Percentiles rank a stretch among this genome's conserved stretches.
These are phyloP conservation scores for Crithidia thermophila DNA, from an alignment of 208 protist species.

Conservation along the genomic window DNA sequence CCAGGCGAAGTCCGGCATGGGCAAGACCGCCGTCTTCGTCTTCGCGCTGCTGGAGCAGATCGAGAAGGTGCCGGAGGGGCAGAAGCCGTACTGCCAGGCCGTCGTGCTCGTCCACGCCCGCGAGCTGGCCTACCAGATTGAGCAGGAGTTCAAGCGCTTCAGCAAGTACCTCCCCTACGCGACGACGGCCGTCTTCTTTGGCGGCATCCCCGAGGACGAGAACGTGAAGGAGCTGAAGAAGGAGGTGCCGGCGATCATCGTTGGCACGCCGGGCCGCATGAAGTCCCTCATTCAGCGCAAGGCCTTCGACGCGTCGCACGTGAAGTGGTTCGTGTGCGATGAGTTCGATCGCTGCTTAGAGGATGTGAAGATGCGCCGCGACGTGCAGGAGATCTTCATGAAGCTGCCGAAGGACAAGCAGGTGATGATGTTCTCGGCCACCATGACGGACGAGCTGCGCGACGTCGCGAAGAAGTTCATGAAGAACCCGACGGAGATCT, in stretches of 20 bases:
- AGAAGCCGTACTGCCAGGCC: constrained; percentile 87
- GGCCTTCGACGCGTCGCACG: constrained; percentile 91
- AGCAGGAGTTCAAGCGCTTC: constrained; percentile 98
- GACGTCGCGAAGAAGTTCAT: constrained; percentile 99
- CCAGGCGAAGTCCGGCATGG: constrained; percentile 99
- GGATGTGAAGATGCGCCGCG: constrained; percentile 93
- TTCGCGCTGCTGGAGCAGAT: constrained; percentile 98
- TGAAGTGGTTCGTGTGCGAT: constrained; percentile 99
- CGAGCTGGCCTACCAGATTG: constrained; percentile 99
- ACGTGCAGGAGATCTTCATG: constrained; percentile 99
- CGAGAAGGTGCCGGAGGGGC: constrained; percentile 82
- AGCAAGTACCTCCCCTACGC: constrained; percentile 96
- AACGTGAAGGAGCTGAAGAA: constrained; percentile 89
- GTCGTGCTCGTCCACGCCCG: constrained; percentile 97
- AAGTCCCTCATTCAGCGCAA: constrained; percentile 92
- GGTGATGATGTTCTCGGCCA: constrained; percentile 99
- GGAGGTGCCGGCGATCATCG: constrained; percentile 96
- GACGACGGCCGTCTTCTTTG: constrained; percentile 97
- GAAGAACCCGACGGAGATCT: constrained; percentile 96
- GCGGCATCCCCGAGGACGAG: constrained; percentile 94
- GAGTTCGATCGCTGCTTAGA: constrained; percentile 99
- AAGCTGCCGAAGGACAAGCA: constrained; percentile 98
- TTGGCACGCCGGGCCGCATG: constrained; percentile 98
- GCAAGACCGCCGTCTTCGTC: constrained; percentile 99
- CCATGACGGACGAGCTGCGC: constrained; percentile 96